Evolutionary conservation across 1,284 basidiomycete species (phyloP), one percentile per base, ranked within the genome.

Genomic region (Irpex sp.): DNA sequence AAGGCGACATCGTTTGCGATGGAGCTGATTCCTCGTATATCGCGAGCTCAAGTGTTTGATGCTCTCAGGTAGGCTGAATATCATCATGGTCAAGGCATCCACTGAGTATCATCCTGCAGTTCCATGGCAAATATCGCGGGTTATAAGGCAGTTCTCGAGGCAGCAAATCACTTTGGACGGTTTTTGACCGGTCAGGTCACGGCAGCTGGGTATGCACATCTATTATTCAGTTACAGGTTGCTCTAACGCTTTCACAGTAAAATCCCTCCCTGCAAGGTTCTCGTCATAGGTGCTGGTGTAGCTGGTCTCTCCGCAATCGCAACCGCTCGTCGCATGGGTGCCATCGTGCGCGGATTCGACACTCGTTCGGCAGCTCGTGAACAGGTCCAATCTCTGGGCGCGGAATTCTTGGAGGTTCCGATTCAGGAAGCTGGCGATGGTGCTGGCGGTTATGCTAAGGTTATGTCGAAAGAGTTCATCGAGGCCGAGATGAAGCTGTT

Each of bases 91-190:
- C 28, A 6, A 39, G 18, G 21, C 14, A 18, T 19, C n/a, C n/a
- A 49, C 23, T 42, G 23, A 42, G 4, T 45, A 47, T 36, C 10
- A n/a, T 12, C 19, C 1, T 59, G 14, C 61, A 93, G 90, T 69
- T 93, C 90, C n/a, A 94, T 94, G 91, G 87, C 90, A 14, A 94
- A 93, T 69, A 93, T 93, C 55, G 84, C 90, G 14, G 91, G 91
- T 7, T 94, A 94, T 73, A 91, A 93, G 70, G 91, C 91, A 45
- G 90, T 94, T 51, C 74, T 94, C 67, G 92, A 94, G 73, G 92
- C 91, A 39, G 88, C 90, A 21, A 93, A 92, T 73, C 84, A 90
- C 69, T 94, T 94, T 67, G 91, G 91, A 69, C 80, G 92, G 65
- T 93, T 92, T 77, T 80, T 94, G 64, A 93, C 91, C 49, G 91